A percentile compares a stretch with the other conserved stretches of the same genome.
Conservation (phyloP, 179 eudicot species). For the Kewa caespitosa region DNA sequence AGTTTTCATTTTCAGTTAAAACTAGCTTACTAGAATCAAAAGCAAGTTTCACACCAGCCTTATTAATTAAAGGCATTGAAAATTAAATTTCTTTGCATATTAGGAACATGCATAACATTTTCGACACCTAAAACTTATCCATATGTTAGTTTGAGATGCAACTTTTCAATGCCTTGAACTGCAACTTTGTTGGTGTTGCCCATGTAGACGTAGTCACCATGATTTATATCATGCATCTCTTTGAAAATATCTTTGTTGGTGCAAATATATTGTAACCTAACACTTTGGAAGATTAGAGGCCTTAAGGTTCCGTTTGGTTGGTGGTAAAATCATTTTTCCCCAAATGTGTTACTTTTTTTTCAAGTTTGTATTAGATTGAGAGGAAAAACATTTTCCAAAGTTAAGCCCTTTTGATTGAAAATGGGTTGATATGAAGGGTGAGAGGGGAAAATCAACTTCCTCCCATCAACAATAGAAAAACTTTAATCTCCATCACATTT, state of each 20-base stretch:
- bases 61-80: background rate
- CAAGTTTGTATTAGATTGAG: too few species aligned
- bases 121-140: background rate
- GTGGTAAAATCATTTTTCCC: too few species aligned
- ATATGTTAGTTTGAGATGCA: conserved; percentile 1
- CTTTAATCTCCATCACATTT: too few species aligned
- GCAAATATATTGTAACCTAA: background rate
- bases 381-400: too few species aligned
- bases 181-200: background rate
- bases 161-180: conserved; percentile 5
- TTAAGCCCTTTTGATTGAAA: too few species aligned
- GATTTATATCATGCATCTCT: background rate
- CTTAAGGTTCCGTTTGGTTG: too few species aligned
- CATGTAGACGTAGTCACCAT: conserved; percentile 1
- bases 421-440: too few species aligned
- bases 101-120: conserved; percentile 8
- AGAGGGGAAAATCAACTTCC: too few species aligned
- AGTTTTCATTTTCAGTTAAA: background rate
- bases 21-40: conserved; percentile 4
- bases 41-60: conserved; percentile 1
- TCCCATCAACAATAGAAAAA: too few species aligned
- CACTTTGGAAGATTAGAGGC: too few species aligned
- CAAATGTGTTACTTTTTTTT: too few species aligned
- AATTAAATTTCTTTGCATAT: conserved; percentile 5
- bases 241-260: background rate